These are phyloP conservation scores for Dictyostelium purpureum DNA, from an alignment of 78 protist genomes.

Conservation along the genomic window DNA sequence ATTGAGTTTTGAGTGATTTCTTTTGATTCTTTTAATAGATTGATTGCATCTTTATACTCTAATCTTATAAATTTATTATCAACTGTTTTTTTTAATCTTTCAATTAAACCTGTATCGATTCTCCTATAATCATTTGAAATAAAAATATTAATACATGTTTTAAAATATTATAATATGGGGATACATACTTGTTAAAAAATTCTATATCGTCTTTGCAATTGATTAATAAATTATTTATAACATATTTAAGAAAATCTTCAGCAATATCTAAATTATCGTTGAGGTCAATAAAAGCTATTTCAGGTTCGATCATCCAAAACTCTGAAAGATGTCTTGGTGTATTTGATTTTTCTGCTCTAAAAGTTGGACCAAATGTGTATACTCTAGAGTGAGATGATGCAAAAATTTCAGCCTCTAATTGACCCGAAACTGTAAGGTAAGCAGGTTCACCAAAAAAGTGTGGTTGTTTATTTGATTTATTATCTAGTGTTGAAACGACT, in stretches of 20 bases:
- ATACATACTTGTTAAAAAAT: constrained; percentile 65
- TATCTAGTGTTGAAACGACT: background rate
- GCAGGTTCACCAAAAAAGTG: constrained; percentile 83
- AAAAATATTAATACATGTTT: background rate
- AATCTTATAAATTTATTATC: constrained; percentile 37
- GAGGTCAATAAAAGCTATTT: constrained; percentile 87
- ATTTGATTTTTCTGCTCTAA: constrained; percentile 87
- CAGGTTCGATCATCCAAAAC: constrained; percentile 96
- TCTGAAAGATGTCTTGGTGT: constrained; percentile 93
- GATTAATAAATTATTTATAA: constrained; percentile 6
- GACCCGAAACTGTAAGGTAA: constrained; percentile 91
- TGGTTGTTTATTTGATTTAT: background rate
- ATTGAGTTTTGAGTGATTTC: constrained; percentile 13
- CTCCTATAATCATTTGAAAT: too few species aligned
- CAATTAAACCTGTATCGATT: constrained; percentile 9
- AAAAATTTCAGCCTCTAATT: constrained; percentile 85
- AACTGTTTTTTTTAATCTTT: constrained; percentile 34
- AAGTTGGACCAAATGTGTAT: constrained; percentile 96
- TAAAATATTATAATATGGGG: background rate
- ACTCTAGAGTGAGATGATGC: constrained; percentile 77
- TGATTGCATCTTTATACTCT: constrained; percentile 88
- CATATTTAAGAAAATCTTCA: constrained; percentile 71
- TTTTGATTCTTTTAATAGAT: constrained; percentile 14
- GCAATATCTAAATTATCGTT: constrained; percentile 83
- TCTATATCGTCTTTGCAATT: constrained; percentile 51